phyloP scores from a whole-genome alignment of 176 grass and related monocot genomes.

The Oryza officinalis region DNA sequence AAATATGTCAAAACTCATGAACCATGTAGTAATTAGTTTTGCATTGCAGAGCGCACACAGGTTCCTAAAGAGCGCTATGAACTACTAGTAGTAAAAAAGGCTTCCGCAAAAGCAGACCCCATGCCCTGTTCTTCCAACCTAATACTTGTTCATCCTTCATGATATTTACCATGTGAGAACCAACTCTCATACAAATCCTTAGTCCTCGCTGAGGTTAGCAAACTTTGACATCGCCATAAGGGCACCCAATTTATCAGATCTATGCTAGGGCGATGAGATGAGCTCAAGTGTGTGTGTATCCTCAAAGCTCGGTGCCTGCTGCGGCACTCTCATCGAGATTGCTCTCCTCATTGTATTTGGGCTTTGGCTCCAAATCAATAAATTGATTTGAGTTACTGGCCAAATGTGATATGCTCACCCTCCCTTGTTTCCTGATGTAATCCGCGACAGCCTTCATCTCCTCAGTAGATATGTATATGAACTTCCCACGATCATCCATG shows the following conservation, averaged over 20 bases:
- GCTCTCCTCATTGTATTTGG: slow-evolving; percentile 37
- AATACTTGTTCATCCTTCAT: background rate
- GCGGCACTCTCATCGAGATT: slow-evolving; percentile 21
- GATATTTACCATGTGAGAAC: slow-evolving; percentile 11
- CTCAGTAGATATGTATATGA: slow-evolving; percentile 84
- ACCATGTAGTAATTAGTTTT: background rate
- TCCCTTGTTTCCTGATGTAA: slow-evolving; percentile 85
- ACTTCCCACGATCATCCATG: slow-evolving; percentile 98
- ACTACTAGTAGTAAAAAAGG: background rate
- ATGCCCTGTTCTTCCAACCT: background rate
- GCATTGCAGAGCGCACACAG: background rate
- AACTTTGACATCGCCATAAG: background rate
- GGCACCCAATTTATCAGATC: background rate
- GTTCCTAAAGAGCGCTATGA: background rate
- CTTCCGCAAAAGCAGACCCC: background rate
- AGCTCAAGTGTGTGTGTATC: background rate
- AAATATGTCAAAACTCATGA: background rate
- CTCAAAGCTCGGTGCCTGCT: slow-evolving; percentile 10
- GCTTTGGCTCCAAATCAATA: slow-evolving; percentile 84
- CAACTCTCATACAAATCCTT: background rate
- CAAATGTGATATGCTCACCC: slow-evolving; percentile 86
- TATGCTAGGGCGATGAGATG: background rate
- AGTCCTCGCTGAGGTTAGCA: slow-evolving; percentile 18
- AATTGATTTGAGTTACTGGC: slow-evolving; percentile 87
- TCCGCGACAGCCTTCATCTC: slow-evolving; percentile 95